Evolutionary conservation across 768 basidiomycete species (phyloP).

Genomic region (Pleurotus salmoneostramineus): DNA sequence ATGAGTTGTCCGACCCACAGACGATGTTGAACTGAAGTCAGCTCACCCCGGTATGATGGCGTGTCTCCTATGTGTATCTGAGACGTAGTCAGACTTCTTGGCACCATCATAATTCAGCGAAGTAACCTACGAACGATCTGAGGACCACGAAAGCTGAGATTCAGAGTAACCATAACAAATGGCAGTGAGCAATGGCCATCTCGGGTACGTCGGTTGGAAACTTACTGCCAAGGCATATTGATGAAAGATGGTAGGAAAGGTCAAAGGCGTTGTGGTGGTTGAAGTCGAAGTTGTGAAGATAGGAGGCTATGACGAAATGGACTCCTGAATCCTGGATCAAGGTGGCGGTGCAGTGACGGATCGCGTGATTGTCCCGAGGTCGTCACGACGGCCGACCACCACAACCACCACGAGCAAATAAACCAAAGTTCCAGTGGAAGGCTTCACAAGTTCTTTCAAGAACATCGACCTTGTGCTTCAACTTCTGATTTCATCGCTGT

Average conservation of each 20-base stretch:
- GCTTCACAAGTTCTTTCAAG: too few species aligned
- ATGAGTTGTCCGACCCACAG: not conserved
- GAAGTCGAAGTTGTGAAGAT: not conserved
- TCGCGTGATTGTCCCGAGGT: too few species aligned
- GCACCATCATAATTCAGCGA: not conserved
- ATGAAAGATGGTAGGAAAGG: not conserved
- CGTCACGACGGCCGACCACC: too few species aligned
- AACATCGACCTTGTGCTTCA: too few species aligned
- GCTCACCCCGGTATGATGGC: slow-evolving; percentile 28
- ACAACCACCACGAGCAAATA: too few species aligned
- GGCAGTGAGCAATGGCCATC: too few species aligned
- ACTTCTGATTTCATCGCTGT: too few species aligned
- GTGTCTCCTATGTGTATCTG: slow-evolving; percentile 24
- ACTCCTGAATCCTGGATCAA: not conserved
- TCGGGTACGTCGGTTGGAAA: not conserved
- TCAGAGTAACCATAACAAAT: too few species aligned
- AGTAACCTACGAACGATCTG: slow-evolving; percentile 17
- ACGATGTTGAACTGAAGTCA: not conserved
- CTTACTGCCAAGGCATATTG: slow-evolving; percentile 3
- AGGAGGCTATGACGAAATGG: not conserved
- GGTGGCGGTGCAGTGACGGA: too few species aligned
- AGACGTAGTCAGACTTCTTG: not conserved
- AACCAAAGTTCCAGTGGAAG: too few species aligned
- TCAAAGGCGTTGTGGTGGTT: not conserved
- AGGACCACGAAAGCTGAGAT: slow-evolving; percentile 20